Base-by-base conservation (phyloP, 257 asterid genomes). In the Echites panduratus region DNA sequence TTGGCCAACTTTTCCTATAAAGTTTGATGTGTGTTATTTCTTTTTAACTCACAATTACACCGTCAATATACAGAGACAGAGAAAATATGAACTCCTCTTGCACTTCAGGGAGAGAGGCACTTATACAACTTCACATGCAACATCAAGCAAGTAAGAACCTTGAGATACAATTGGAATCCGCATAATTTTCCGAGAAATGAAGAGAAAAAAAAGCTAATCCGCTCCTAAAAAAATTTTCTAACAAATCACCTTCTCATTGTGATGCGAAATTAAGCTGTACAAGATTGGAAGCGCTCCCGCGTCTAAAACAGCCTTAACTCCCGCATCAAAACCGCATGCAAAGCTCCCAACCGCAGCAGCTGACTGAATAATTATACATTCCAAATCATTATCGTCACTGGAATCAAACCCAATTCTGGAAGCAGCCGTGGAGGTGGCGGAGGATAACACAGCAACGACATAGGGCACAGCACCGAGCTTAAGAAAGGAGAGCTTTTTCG, bases 321-420 rank as follows among this genome's bases (percentile, higher is more conserved):
- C 98, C 0, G 81, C 84, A 74, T 87, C 94, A 58, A 93, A 82
- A 45, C 98, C 96, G 77, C 97, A 93, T 26, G 98, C 96, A 52
- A 93, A 93, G 86, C 98, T 93, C 29, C 97, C 98, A 29, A 93
- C 81, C 16, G 83, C 88, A 19, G 96, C 97, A 5, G 94, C 96
- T 7, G 91, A 84, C 75, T 93, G 96, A 79, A 93, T 79, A 76
- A 91, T 71, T 1, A 89, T 76, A 16, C 87, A 73, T 49, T 83
- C 87, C 64, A 84, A 83, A 72, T 82, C 87, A 3, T 74, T 80
- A 43, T 53, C 77, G 65, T 47, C 83, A 22, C 73, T 74, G 40
- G 49, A 82, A 40, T 53, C 66, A 38, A 44, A 35, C 40, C 29
- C 68, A 38, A 64, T 64, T 40, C 69, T 64, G 29, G 74, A 66